phyloP scores from a whole-genome alignment of 2,329 filamentous ascomycete species.

The Nothomitra cinnamomea region DNA sequence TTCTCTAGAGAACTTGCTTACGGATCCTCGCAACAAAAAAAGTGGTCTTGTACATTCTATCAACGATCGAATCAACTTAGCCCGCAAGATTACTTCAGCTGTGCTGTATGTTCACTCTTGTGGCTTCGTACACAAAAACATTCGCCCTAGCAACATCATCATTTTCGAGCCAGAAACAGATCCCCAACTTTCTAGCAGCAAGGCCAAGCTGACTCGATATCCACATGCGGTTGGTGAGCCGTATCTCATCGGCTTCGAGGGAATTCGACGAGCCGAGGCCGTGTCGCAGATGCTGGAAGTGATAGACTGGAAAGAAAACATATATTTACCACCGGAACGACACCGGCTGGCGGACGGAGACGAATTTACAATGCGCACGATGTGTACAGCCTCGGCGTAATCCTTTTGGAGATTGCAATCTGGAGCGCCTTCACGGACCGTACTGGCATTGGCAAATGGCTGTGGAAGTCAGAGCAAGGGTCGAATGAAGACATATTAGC shows the following conservation, averaged over 20 bases:
- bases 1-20: too few relatives aligned
- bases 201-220: too few relatives aligned
- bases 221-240: constrained; percentile 14
- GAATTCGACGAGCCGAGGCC: constrained; percentile 21
- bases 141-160: constrained; percentile 27
- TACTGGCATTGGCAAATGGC: too few relatives aligned
- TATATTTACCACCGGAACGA: constrained; percentile 33
- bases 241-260: constrained; percentile 30
- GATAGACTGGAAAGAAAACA: constrained; percentile 23
- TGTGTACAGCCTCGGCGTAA: constrained; percentile 38
- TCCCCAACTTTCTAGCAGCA: too few relatives aligned
- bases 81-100: too few relatives aligned
- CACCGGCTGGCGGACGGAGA: constrained; percentile 26
- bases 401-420: constrained; percentile 34
- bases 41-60: too few relatives aligned
- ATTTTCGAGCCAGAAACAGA: constrained; percentile 13
- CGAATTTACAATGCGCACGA: constrained; percentile 34
- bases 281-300: constrained; percentile 22
- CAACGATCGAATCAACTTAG: too few relatives aligned
- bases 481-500: too few relatives aligned
- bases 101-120: constrained; percentile 26
- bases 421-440: constrained; percentile 25
- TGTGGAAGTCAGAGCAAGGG: too few relatives aligned
- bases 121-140: constrained; percentile 29
- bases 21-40: too few relatives aligned